phyloP scores from a whole-genome alignment of 2,329 filamentous ascomycete genomes.

The Endocalyx cinctus region DNA sequence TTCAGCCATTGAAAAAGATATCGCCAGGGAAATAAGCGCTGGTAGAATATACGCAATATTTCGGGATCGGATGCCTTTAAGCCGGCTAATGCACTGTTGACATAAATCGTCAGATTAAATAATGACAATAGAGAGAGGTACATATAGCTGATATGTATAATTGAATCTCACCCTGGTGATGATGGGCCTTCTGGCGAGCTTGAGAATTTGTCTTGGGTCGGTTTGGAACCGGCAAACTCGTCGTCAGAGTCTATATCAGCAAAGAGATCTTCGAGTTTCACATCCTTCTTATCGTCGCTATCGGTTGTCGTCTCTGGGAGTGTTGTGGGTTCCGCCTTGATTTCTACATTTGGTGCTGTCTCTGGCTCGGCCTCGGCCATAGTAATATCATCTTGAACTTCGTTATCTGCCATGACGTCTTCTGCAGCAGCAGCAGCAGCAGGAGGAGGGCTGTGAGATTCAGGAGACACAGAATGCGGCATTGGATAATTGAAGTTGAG shows the following conservation, averaged over 20 bases:
- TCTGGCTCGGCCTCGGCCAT: slow-evolving; percentile 29
- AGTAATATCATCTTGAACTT: slow-evolving; percentile 33
- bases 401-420: too few relatives aligned
- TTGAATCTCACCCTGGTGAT: slow-evolving; percentile 39
- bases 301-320: slow-evolving; percentile 4
- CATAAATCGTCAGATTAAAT: too few relatives aligned
- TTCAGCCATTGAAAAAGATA: slow-evolving; percentile 98
- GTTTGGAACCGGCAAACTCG: slow-evolving; percentile 50
- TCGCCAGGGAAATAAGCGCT: slow-evolving; percentile 90
- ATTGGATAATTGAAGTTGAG: slow-evolving; percentile 26
- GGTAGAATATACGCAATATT: slow-evolving; percentile 90
- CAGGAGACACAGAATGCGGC: slow-evolving; percentile 41
- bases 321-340: slow-evolving; percentile 34
- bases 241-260: slow-evolving; percentile 56
- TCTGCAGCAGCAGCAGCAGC: too few relatives aligned
- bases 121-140: too few relatives aligned
- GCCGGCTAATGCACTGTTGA: too few relatives aligned
- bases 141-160: too few relatives aligned
- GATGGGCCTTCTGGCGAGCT: slow-evolving; percentile 40
- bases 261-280: slow-evolving; percentile 57
- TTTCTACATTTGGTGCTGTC: slow-evolving; percentile 35
- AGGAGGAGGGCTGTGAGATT: slow-evolving; percentile 22
- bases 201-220: slow-evolving; percentile 32
- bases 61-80: slow-evolving; percentile 66
- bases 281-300: slow-evolving; percentile 35